Evolutionary conservation across 1,284 basidiomycete species (phyloP), one percentile per base, ranked within the genome.

Genomic region (Ustilago curta): DNA sequence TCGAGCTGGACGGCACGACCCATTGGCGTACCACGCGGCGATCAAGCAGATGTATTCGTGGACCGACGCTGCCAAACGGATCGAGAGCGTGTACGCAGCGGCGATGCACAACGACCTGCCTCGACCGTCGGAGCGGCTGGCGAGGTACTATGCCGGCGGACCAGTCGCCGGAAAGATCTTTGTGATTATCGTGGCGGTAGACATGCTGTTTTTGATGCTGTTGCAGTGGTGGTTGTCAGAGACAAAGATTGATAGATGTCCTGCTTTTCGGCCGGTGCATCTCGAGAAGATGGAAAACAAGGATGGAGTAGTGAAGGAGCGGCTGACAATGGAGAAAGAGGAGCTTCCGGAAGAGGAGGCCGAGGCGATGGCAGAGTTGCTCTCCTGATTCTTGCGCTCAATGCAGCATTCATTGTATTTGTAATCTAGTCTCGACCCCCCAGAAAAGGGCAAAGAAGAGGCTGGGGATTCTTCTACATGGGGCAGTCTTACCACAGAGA

Each of bases 41-140:
- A 89, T 97, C 53, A 89, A 89, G 71, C 87, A 86, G 3, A 95
- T 98, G 86, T 99, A 99, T 85, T 90, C 91, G 58, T 99, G 96
- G 96, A 86, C 86, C 0, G 87, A 91, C n/a, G 90, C 97, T 14
- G 89, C 94, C 0, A 87, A 87, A 49, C 88, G 95, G 12, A 94
- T 94, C 1, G 94, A 97, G 81, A 85, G 81, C 0, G 95, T 99
- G 0, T 99, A 99, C 82, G 85, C 88, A 1, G 86, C 88, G 2
- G 92, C 92, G 11, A 85, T 94, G 77, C 85, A 85, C 3, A 47
- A 55, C n/a, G 64, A 70, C 12, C 44, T 70, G 14, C 72, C 71
- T 1, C 48, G 66, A 2, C 51, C 50, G n/a, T 45, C 76, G 5
- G 78, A 80, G 47, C 66, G 80, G 0, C 48, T 83, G 31, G 40